These are phyloP conservation scores for Knoxia roxburghii DNA, from an alignment of 257 asterid genomes.

Conservation along the genomic window DNA sequence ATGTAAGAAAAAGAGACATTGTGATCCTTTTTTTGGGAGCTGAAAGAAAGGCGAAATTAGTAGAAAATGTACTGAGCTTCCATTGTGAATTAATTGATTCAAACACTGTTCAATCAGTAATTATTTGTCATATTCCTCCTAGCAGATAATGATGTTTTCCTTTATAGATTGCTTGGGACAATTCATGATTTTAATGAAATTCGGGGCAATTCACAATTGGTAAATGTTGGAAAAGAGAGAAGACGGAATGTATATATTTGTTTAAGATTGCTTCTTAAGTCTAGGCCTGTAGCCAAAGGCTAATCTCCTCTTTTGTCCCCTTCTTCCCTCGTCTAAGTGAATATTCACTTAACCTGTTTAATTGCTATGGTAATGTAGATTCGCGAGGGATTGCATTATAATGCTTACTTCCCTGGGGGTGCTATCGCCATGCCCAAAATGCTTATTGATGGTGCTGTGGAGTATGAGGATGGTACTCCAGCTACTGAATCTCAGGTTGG, in stretches of 20 bases:
- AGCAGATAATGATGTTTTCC: background rate
- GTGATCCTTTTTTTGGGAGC: background rate
- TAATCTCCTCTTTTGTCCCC: background rate
- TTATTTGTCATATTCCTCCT: too few relatives aligned
- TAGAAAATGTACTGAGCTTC: background rate
- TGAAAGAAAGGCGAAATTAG: background rate
- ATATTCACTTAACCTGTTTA: background rate
- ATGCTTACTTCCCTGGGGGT: slow-evolving; percentile 83
- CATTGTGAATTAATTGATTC: background rate
- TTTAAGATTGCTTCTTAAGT: too few relatives aligned
- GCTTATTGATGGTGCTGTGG: slow-evolving; percentile 78
- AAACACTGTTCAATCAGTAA: background rate
- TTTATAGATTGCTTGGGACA: background rate
- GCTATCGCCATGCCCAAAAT: slow-evolving; percentile 87
- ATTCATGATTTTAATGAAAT: background rate
- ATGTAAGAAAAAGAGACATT: background rate
- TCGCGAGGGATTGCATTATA: slow-evolving; percentile 75
- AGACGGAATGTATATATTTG: background rate
- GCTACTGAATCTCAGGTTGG: slow-evolving; percentile 78
- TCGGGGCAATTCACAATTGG: background rate
- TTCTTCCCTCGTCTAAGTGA: background rate
- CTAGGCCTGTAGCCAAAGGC: background rate
- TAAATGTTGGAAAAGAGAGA: background rate
- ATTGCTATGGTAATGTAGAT: slow-evolving; percentile 35
- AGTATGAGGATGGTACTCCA: slow-evolving; percentile 79